A percentile compares a stretch with the other conserved stretches of the same genome.
Conservation (phyloP, 129 eudicot species). For the Artemisia annua region DNA sequence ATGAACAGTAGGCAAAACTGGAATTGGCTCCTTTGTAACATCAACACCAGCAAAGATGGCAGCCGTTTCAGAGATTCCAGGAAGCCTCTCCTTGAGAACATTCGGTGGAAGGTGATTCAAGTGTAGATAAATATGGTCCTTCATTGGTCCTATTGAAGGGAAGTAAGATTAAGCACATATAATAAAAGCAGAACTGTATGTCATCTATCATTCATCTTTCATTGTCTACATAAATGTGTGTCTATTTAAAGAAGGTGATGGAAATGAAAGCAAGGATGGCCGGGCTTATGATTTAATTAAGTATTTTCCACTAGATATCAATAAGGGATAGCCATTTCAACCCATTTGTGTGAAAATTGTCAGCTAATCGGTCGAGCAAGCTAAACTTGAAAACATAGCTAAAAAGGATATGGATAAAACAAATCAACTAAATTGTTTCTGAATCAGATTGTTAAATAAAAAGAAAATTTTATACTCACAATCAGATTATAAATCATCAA, state of each 20-base stretch:
- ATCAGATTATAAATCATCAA: background rate
- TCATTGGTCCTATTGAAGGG: slow-evolving; percentile 69
- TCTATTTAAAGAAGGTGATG: background rate
- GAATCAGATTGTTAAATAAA: background rate
- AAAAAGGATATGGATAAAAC: background rate
- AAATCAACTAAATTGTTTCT: background rate
- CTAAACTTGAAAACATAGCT: background rate
- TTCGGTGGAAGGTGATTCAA: slow-evolving; percentile 97
- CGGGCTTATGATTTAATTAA: background rate
- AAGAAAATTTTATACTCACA: background rate
- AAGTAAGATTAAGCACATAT: slow-evolving; percentile 3
- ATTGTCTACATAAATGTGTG: background rate
- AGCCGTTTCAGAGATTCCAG: slow-evolving; percentile 99
- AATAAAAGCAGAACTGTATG: slow-evolving; percentile 6
- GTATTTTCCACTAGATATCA: background rate
- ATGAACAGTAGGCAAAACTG: slow-evolving; percentile 98
- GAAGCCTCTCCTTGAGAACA: slow-evolving; percentile 98
- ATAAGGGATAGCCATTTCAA: background rate
- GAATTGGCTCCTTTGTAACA: slow-evolving; percentile 98
- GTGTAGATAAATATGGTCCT: slow-evolving; percentile 97
- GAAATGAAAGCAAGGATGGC: slow-evolving; percentile 5
- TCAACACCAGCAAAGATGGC: slow-evolving; percentile 99
- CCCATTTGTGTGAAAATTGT: slow-evolving; percentile 12
- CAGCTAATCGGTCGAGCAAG: background rate
- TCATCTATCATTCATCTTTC: background rate